Percentiles rank a stretch among this genome's conserved stretches.
These are phyloP conservation scores for Escovopsis sp. DNA, from an alignment of 2,329 filamentous ascomycete genomes.

Conservation along the genomic window DNA sequence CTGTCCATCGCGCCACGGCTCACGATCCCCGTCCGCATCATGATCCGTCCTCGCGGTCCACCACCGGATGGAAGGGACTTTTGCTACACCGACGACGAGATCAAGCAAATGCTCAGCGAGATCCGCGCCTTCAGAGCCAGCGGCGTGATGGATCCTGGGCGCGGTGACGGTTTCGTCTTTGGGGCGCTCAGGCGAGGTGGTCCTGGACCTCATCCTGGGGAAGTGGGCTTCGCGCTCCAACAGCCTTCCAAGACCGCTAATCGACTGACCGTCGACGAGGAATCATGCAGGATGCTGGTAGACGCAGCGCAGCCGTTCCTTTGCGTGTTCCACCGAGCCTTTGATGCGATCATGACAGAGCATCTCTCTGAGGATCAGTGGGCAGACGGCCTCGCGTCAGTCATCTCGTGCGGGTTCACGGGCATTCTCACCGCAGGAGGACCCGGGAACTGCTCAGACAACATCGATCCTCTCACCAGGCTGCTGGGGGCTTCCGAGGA, in stretches of 20 bases:
- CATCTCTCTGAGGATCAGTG: constrained; percentile 12
- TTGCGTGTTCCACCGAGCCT: constrained; percentile 42
- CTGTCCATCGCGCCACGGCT: constrained; percentile 12
- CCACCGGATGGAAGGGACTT: constrained; percentile 24
- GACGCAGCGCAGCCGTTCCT: constrained; percentile 24
- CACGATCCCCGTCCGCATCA: constrained; percentile 32
- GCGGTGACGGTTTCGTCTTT: constrained; percentile 44
- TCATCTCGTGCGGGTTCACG: constrained; percentile 31
- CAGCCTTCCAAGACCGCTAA: too few species aligned
- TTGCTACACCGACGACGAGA: constrained; percentile 31
- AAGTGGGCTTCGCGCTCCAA: neutral
- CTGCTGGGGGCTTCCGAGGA: constrained; percentile 18
- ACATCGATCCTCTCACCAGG: constrained; percentile 21
- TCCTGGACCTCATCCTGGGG: constrained; percentile 1
- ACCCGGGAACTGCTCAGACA: constrained; percentile 23
- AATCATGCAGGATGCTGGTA: constrained; percentile 27
- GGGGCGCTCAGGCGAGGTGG: constrained; percentile 24
- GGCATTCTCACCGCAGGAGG: constrained; percentile 41
- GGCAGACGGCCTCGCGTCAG: constrained; percentile 15
- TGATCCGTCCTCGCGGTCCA: constrained; percentile 35
- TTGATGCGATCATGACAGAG: constrained; percentile 27
- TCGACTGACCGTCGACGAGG: constrained; percentile 22
- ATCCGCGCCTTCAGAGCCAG: constrained; percentile 24
- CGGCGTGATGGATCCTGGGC: constrained; percentile 21
- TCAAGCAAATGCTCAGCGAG: constrained; percentile 26